Evolutionary conservation across 257 asterid species (phyloP).

Genomic region (Apocynum venetum): DNA sequence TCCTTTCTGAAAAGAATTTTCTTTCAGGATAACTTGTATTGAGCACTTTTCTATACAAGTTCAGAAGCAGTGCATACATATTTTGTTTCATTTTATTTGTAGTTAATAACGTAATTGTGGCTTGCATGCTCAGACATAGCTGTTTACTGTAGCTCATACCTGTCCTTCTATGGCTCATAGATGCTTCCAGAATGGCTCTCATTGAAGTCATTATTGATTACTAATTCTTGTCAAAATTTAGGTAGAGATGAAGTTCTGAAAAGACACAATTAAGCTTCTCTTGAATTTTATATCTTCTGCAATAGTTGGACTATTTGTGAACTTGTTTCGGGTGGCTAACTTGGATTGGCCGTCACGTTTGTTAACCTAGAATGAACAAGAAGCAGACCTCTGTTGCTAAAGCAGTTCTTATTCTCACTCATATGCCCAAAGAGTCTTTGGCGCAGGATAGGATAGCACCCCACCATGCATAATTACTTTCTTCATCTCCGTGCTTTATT

Average conservation of each 20-base stretch:
- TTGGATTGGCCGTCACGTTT: not conserved
- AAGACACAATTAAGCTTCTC: not conserved
- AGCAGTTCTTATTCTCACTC: not conserved
- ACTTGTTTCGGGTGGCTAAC: slow-evolving; percentile 4
- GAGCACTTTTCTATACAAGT: not conserved
- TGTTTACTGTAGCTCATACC: not conserved
- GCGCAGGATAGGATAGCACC: slow-evolving; percentile 8
- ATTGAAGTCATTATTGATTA: not conserved
- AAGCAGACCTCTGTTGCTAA: slow-evolving; percentile 14
- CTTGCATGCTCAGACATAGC: too few species aligned
- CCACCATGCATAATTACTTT: slow-evolving; percentile 25
- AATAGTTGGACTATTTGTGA: not conserved
- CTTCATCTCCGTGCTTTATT: slow-evolving; percentile 17
- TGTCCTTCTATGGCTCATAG: not conserved
- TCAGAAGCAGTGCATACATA: not conserved
- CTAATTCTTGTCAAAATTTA: not conserved
- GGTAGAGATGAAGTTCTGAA: not conserved
- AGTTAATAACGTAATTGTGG: not conserved
- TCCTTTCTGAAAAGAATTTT: not conserved
- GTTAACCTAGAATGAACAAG: slow-evolving; percentile 20
- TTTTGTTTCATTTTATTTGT: not conserved
- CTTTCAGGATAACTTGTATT: not conserved
- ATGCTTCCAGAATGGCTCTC: not conserved
- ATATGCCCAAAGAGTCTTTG: not conserved
- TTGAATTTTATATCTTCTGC: not conserved